Base-by-base conservation (phyloP, 352 stramenopile species). In the Lagenidium giganteum region DNA sequence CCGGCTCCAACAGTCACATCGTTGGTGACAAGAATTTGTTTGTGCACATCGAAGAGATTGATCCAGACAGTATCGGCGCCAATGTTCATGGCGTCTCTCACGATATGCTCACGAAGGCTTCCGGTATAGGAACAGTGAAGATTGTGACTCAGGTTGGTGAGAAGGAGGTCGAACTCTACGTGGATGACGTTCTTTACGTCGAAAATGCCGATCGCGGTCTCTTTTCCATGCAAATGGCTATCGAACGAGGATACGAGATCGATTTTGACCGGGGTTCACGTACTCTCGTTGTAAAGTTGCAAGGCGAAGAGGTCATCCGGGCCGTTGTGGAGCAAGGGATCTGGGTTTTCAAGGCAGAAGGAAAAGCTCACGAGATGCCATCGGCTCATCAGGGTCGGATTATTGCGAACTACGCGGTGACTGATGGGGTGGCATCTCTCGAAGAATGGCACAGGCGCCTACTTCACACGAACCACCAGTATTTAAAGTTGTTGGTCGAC, bases 361-460 rank as follows among this genome's bases (percentile, higher is more conserved):
- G n/a, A n/a, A n/a, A n/a, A n/a, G n/a, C n/a, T n/a, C n/a, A n/a
- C n/a, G n/a, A n/a, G n/a, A n/a, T n/a, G n/a, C n/a, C n/a, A n/a
- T n/a, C n/a, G n/a, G n/a, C n/a, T n/a, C n/a, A n/a, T n/a, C n/a
- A n/a, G n/a, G n/a, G n/a, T n/a, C n/a, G n/a, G n/a, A n/a, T n/a
- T n/a, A n/a, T 49, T 14, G 40, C 48, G 38, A 35, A 35, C 31
- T 55, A 41, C 34, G 13, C 7, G 7, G 8, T 24, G 7, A 23
- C 24, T 12, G 20, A 46, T 7, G 39, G 29, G 17, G 8, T 36
- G 6, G 17, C 8, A 8, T 95, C 18, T 17, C 45, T 54, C 16
- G 72, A 64, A 17, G 51, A 36, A 17, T 57, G 45, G n/a, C n/a
- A n/a, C n/a, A n/a, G 22, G 93, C 73, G 34, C 39, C 49, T 51